Evolutionary conservation across 2,329 filamentous ascomycete genomes (phyloP), one percentile per base, ranked within the genome.

Genomic region (Anisogramma anomala): DNA sequence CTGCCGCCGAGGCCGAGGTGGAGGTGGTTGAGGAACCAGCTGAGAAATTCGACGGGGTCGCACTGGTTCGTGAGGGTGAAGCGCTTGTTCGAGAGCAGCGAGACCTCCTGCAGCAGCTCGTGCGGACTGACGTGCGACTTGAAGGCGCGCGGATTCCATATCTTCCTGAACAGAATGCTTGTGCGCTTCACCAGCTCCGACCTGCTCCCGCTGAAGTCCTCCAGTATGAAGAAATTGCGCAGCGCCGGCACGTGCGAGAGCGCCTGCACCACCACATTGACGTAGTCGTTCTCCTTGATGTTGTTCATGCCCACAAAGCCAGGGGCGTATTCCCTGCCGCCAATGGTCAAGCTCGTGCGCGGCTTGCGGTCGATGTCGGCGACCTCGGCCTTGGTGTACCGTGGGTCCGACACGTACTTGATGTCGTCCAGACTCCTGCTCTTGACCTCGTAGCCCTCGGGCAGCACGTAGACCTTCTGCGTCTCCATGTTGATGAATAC

Each of bases 231-330:
- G 64, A 79, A 96, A 59, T 96, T 95, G 25, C 91, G 79, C 51
- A 98, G 68, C 3, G 91, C 89, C 15, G 79, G 69, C 19, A 96
- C 86, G 61, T 98, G 91, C 3, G 89, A 81, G 27, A 98, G 72
- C 6, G 88, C 82, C 61, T 98, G 91, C 36, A 94, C 82, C 3
- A 95, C 76, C 19, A 94, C 89, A 58, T 98, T 98, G 56, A 96
- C 74, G 65, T 98, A 98, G 67, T 98, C 91, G 64, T 98, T 98
- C 44, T 91, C 86, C 63, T 98, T 98, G 71, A 98, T 95, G 64
- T 98, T 98, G 71, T 98, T 98, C 84, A 98, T 93, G 50, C 91
- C 91, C 47, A 98, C 86, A 58, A 88, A 98, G 5, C 91, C 89
- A 15, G 91, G 91, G 50, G 81, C 81, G 63, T 98, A 98, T 58